Percentiles rank a stretch among this genome's conserved stretches.
phyloP scores from a whole-genome alignment of 257 asterid genomes.

The Solanum medicagineum region DNA sequence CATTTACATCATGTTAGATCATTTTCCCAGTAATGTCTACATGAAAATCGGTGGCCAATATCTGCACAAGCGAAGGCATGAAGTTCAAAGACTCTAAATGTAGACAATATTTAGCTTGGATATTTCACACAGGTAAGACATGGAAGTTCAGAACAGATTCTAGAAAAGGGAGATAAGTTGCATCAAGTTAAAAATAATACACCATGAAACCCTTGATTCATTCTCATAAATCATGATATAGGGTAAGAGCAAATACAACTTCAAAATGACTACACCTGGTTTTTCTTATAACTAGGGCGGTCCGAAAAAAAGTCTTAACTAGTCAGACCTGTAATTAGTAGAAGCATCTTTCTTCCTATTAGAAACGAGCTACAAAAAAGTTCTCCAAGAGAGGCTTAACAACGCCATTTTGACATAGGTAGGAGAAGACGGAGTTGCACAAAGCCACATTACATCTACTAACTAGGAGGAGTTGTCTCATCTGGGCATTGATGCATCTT shows the following conservation, averaged over 20 bases:
- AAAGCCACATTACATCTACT: neutral
- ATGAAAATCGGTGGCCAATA: neutral
- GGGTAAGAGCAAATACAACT: neutral
- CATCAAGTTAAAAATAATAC: neutral
- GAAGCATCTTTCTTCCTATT: neutral
- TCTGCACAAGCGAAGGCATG: neutral
- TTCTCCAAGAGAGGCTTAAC: neutral
- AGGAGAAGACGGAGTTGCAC: neutral
- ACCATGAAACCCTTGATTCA: neutral
- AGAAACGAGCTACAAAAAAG: neutral
- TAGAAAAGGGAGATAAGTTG: neutral
- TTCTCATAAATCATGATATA: neutral
- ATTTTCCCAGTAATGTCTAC: neutral
- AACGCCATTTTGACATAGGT: neutral
- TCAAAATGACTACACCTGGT: neutral
- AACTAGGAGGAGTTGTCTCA: too few species aligned
- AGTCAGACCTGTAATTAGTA: neutral
- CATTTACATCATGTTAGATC: neutral
- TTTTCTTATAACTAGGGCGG: neutral
- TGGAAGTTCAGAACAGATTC: neutral
- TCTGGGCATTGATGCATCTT: too few species aligned
- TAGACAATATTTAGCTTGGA: neutral
- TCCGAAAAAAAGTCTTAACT: neutral
- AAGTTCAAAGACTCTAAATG: neutral
- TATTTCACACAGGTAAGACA: neutral